These are phyloP conservation scores for Nyctanthes arbortristis DNA, from an alignment of 257 asterid species.

Conservation along the genomic window DNA sequence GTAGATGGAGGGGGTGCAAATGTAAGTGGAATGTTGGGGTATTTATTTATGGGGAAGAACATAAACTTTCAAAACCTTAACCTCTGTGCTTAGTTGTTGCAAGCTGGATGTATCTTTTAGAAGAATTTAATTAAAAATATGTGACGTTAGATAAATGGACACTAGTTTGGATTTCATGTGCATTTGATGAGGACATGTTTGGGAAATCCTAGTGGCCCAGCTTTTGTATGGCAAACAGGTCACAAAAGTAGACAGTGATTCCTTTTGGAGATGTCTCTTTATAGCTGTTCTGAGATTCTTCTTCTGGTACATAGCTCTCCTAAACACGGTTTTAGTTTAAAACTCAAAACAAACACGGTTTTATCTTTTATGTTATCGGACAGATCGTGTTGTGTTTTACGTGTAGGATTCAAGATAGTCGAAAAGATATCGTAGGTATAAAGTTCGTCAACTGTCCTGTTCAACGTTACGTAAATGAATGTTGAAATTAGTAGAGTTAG, in stretches of 20 bases:
- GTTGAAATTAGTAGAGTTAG: too few species aligned
- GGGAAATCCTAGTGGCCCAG: slow-evolving; percentile 27
- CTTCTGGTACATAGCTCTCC: neutral
- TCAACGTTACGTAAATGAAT: neutral
- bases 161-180: slow-evolving; percentile 50
- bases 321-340: neutral
- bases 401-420: neutral
- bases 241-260: slow-evolving; percentile 13
- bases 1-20: slow-evolving; percentile 18
- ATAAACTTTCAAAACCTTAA: slow-evolving; percentile 14
- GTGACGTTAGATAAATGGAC: slow-evolving; percentile 33
- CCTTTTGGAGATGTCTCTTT: neutral
- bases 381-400: neutral
- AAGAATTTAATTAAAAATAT: slow-evolving; percentile 32
- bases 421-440: neutral
- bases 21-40: slow-evolving; percentile 15
- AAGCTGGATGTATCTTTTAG: slow-evolving; percentile 58
- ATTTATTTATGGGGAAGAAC: slow-evolving; percentile 32
- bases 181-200: slow-evolving; percentile 45
- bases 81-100: slow-evolving; percentile 74
- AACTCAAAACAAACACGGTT: neutral
- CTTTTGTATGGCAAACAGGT: slow-evolving; percentile 31
- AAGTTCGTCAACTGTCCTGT: neutral
- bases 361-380: too few species aligned
- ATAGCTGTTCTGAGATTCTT: neutral